Conservation (phyloP, 352 stramenopile genomes). For the Globisporangium heterothallicum region DNA sequence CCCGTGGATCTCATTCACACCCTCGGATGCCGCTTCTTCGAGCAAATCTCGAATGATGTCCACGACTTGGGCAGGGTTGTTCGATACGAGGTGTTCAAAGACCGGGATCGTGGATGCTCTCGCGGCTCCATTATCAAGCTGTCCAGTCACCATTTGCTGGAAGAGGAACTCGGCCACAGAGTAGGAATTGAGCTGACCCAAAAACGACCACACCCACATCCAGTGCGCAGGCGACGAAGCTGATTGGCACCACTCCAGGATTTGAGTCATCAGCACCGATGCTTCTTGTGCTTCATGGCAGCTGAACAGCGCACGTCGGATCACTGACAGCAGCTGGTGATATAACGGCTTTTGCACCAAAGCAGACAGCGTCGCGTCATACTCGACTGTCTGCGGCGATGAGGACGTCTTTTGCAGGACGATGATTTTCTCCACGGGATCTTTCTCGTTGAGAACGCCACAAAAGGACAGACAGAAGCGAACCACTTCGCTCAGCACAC, state of each 20-base stretch:
- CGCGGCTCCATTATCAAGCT: conserved; percentile 1
- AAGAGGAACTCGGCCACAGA: conserved; percentile 45
- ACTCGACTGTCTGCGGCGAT: conserved; percentile 9
- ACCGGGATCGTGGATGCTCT: conserved; percentile 18
- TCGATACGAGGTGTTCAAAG: conserved; percentile 33
- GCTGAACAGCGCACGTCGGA: conserved; percentile 34
- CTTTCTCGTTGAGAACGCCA: conserved; percentile 32
- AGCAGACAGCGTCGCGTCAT: conserved; percentile 30
- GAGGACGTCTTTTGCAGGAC: conserved; percentile 11
- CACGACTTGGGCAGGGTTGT: conserved; percentile 38
- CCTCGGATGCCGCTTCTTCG: conserved; percentile 13
- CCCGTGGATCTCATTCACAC: not conserved
- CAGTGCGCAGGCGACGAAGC: conserved; percentile 23
- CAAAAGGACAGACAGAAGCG: conserved; percentile 38
- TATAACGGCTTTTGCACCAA: conserved; percentile 44
- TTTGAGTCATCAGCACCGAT: conserved; percentile 21
- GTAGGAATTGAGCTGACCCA: conserved; percentile 42
- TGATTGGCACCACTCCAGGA: conserved; percentile 47
- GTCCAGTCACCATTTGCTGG: conserved; percentile 19
- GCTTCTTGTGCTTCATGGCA: conserved; percentile 17
- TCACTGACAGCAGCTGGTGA: conserved; percentile 28
- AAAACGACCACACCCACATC: conserved; percentile 44
- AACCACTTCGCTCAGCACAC: conserved; percentile 34
- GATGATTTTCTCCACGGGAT: conserved; percentile 25
- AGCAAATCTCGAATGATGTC: conserved; percentile 44